Evolutionary conservation across 2,329 filamentous ascomycete genomes (phyloP), one percentile per base, ranked within the genome.

Genomic region (Lizonia empirigonia): DNA sequence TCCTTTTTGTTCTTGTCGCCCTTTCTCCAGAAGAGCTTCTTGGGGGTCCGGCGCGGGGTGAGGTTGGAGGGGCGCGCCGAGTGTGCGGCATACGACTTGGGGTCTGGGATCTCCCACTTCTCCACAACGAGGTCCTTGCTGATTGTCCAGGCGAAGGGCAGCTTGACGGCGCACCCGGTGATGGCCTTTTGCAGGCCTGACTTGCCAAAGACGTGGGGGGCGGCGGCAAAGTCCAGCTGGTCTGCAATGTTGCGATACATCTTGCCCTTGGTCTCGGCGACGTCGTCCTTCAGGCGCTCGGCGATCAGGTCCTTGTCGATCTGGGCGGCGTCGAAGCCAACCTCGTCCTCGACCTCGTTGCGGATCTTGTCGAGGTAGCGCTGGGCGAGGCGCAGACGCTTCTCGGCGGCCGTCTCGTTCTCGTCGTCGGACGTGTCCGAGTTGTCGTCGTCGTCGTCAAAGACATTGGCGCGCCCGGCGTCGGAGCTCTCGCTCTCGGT

Each of bases 241-340:
- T 82, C 78, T 27, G 89, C 89, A 62, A 99, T 83, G 70, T 85
- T 84, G 42, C 91, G 84, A 76, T 96, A 97, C 40, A 96, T 82
- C 63, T 88, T 88, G 50, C 94, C 94, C 77, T 97, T 97, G 48
- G 85, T 85, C 76, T 97, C 94, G 44, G 94, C 85, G 34, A 94
- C 90, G 71, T 97, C 94, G 75, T 97, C 91, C 74, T 93, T 86
- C 64, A 99, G 78, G 24, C 70, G 46, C 73, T 96, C 90, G 33
- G 93, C 91, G 65, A 99, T 92, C 63, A 97, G 78, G 69, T 99
- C 94, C 52, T 88, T 83, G 76, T 97, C 94, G 51, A 99, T 89
- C 44, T 97, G 90, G 63, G 88, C 91, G 7, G 94, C 94, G 75
- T 99, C 91, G 68, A 97, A 99, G 30, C 91, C 94, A 44, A 82